phyloP scores from a whole-genome alignment of 2,329 filamentous ascomycete genomes.

The Stachybotrys chlorohalonatus region DNA sequence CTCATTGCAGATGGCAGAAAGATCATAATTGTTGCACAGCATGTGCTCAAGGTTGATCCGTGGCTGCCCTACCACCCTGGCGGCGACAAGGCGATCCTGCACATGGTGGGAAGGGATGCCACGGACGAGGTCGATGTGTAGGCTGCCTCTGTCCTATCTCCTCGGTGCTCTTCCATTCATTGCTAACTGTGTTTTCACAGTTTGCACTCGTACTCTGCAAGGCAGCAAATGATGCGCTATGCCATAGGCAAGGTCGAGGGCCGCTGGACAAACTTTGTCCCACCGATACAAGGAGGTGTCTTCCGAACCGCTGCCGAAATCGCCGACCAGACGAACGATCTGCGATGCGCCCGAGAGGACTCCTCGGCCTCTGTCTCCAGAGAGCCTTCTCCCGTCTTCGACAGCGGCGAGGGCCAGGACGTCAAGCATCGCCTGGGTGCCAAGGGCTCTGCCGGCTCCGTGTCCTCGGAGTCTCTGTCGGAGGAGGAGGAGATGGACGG shows the following conservation, averaged over 20 bases:
- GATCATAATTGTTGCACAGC: constrained; percentile 72
- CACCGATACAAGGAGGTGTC: constrained; percentile 82
- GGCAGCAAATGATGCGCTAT: constrained; percentile 68
- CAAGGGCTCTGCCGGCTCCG: constrained; percentile 30
- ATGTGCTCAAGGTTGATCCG: constrained; percentile 77
- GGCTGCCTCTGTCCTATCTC: constrained; percentile 16
- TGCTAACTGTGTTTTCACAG: constrained; percentile 34
- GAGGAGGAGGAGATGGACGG: constrained; percentile 37
- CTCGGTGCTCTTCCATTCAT: not conserved
- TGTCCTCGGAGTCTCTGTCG: constrained; percentile 48
- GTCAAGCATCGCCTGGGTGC: constrained; percentile 18
- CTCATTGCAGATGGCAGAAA: constrained; percentile 74
- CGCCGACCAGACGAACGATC: constrained; percentile 20
- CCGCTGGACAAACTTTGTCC: constrained; percentile 77
- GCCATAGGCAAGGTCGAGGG: constrained; percentile 77
- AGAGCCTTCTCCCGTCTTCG: constrained; percentile 41
- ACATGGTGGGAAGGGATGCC: constrained; percentile 90
- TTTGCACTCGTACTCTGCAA: constrained; percentile 73
- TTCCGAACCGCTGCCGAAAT: constrained; percentile 46
- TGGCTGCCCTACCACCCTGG: constrained; percentile 90
- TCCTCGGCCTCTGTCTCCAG: constrained; percentile 45
- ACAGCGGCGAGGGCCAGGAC: constrained; percentile 18
- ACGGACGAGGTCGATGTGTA: constrained; percentile 92
- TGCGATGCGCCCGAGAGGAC: constrained; percentile 9
- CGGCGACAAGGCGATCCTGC: constrained; percentile 79